Conservation (phyloP, 805 yeast genomes). For the Schwanniomyces yamadae region DNA sequence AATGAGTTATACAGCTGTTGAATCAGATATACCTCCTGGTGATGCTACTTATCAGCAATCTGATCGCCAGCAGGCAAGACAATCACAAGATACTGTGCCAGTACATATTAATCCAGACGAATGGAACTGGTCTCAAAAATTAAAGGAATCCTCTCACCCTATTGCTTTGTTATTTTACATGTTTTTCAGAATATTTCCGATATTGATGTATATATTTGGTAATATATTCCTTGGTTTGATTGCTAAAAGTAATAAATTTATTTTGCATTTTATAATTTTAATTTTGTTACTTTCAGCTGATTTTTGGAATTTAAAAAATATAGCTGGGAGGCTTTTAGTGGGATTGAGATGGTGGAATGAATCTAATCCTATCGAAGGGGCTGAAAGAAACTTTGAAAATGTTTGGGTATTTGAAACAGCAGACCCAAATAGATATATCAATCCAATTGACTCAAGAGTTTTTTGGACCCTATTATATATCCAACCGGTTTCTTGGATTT, state of each 20-base stretch:
- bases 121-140: constrained; percentile 28
- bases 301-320: constrained; percentile 91
- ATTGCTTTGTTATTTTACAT: constrained; percentile 68
- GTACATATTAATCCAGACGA: constrained; percentile 9
- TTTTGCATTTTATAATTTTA: constrained; percentile 74
- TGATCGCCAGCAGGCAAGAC: constrained; percentile 4
- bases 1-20: constrained; percentile 11
- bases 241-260: constrained; percentile 48
- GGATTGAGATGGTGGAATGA: constrained; percentile 99
- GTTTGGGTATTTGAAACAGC: constrained; percentile 90
- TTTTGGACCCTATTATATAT: constrained; percentile 81
- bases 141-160: constrained; percentile 78
- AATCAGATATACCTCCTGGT: no score
- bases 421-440: constrained; percentile 66
- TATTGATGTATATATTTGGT: constrained; percentile 70
- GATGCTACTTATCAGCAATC: no score
- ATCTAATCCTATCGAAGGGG: constrained; percentile 39
- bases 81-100: background rate
- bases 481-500: constrained; percentile 74
- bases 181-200: constrained; percentile 60
- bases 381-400: constrained; percentile 55
- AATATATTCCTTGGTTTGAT: constrained; percentile 54
- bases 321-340: constrained; percentile 84
- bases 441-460: constrained; percentile 86
- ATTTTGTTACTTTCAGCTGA: constrained; percentile 81